These are phyloP conservation scores for Pseudotsuga menziesii DNA, from an alignment of 75 land plant genomes.

Conservation along the genomic window DNA sequence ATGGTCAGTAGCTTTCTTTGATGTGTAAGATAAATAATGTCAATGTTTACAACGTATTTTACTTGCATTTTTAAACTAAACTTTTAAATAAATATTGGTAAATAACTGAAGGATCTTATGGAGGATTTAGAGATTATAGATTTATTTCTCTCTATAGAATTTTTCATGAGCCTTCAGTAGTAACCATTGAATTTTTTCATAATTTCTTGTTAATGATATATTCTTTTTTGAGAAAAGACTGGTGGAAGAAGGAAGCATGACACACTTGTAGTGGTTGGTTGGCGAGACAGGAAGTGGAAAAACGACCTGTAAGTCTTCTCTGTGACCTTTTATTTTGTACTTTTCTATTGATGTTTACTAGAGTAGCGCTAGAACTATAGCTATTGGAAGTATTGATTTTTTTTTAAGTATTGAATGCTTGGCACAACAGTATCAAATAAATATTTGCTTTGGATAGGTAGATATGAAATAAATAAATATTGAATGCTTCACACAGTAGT, in stretches of 20 bases:
- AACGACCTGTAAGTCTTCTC: slow-evolving; percentile 74
- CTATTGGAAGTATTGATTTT: too few relatives aligned
- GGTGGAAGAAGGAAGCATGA: slow-evolving; percentile 61
- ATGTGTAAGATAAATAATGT: background rate
- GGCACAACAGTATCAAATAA: too few relatives aligned
- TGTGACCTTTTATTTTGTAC: background rate
- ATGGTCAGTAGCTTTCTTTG: background rate
- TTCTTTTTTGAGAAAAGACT: slow-evolving; percentile 34
- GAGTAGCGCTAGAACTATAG: too few relatives aligned
- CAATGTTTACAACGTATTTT: background rate
- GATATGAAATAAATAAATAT: too few relatives aligned
- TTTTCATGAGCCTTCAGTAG: too few relatives aligned
- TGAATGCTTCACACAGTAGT: too few relatives aligned
- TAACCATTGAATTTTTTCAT: background rate
- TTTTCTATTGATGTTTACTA: background rate
- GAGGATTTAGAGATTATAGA: background rate
- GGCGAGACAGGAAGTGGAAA: slow-evolving; percentile 99
- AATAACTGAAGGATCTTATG: background rate
- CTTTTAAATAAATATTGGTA: background rate
- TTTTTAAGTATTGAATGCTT: too few relatives aligned
- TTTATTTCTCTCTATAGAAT: background rate
- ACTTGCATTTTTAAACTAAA: background rate
- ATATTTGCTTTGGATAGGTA: too few relatives aligned
- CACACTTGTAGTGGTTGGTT: slow-evolving; percentile 75
- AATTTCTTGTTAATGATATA: background rate